These are phyloP conservation scores for Wickerhamomyces pijperi DNA, from an alignment of 805 yeast species.

Conservation along the genomic window DNA sequence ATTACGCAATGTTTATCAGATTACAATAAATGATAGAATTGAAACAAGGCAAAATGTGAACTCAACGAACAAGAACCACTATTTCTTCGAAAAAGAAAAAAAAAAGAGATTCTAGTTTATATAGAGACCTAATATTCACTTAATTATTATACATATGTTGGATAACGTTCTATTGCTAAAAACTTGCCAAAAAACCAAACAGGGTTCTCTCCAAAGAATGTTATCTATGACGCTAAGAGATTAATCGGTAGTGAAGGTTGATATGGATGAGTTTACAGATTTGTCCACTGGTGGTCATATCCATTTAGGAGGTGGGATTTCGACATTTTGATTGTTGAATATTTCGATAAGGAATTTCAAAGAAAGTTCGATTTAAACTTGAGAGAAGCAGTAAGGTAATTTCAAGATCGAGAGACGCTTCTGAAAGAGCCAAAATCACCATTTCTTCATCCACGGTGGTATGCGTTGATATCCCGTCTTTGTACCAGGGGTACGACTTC, in stretches of 20 bases:
- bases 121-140: too few species aligned
- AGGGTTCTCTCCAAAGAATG: conserved; percentile 81
- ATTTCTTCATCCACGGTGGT: conserved; percentile 96
- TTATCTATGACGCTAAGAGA: conserved; percentile 93
- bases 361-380: conserved; percentile 95
- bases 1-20: too few species aligned
- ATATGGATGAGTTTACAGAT: conserved; percentile 94
- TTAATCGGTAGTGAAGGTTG: conserved; percentile 83
- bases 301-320: conserved; percentile 98
- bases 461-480: conserved; percentile 90
- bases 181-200: too few species aligned
- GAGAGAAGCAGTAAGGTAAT: conserved; percentile 65
- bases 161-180: too few species aligned
- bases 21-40: too few species aligned
- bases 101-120: too few species aligned
- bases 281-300: conserved; percentile 81
- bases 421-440: conserved; percentile 99
- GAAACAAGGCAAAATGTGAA: too few species aligned
- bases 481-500: conserved; percentile 94
- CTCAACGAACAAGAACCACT: too few species aligned
- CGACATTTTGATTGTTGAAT: conserved; percentile 91
- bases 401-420: conserved; percentile 98
- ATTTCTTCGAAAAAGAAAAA: too few species aligned
- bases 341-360: conserved; percentile 92
- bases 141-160: too few species aligned